These are phyloP conservation scores for Theobroma grandiflorum DNA, from an alignment of 441 rosid genomes.

Conservation along the genomic window DNA sequence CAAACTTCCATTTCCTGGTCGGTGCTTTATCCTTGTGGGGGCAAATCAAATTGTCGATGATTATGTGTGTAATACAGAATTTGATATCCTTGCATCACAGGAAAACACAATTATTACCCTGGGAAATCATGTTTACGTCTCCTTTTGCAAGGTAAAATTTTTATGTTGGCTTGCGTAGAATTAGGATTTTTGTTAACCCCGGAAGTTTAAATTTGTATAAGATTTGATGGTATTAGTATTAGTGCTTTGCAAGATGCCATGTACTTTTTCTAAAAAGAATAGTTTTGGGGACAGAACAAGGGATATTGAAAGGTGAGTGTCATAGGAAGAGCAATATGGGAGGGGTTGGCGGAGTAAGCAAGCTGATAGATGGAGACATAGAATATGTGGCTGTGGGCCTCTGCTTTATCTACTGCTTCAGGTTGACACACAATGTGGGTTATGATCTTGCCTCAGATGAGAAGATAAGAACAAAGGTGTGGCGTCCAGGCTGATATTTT, in stretches of 20 bases:
- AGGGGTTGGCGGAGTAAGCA: background rate
- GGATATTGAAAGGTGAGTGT: background rate
- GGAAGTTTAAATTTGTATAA: background rate
- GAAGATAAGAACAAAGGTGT: conserved; percentile 41
- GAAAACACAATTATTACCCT: conserved; percentile 29
- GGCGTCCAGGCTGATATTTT: conserved; percentile 23
- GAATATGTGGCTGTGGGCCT: conserved; percentile 43
- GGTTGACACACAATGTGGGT: conserved; percentile 32
- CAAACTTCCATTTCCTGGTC: conserved; percentile 47
- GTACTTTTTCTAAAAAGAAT: background rate
- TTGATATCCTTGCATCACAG: conserved; percentile 20
- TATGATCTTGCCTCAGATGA: conserved; percentile 36
- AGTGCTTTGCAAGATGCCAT: background rate
- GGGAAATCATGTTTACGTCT: conserved; percentile 21
- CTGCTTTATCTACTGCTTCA: conserved; percentile 29
- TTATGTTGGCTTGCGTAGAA: background rate
- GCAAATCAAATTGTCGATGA: conserved; percentile 17
- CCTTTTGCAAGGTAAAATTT: conserved; percentile 3
- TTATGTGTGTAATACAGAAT: conserved; percentile 22
- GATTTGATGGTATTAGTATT: background rate
- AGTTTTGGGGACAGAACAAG: background rate
- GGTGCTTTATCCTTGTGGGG: conserved; percentile 28
- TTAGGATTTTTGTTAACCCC: background rate
- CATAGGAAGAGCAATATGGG: background rate
- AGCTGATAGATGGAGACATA: conserved; percentile 29